A percentile compares a stretch with the other conserved stretches of the same genome.
Evolutionary conservation across 2,329 filamentous ascomycete species (phyloP).

Genomic region (Xylaria multiplex): DNA sequence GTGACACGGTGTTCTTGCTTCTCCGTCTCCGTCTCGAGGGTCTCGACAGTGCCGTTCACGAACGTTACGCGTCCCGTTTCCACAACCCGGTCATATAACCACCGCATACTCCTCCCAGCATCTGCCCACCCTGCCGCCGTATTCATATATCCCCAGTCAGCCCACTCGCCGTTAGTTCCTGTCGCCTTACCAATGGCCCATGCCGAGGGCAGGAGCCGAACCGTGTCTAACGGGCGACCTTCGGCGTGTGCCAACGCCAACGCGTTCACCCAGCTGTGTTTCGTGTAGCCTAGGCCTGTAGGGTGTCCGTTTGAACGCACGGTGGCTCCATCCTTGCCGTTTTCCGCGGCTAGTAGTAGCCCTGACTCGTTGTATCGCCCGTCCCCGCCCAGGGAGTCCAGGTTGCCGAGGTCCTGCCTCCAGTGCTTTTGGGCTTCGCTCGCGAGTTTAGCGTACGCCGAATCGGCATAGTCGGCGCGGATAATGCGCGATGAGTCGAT

Average conservation of each 20-base stretch:
- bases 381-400: conserved; percentile 66
- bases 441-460: conserved; percentile 79
- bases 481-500: conserved; percentile 73
- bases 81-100: conserved; percentile 65
- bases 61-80: conserved; percentile 66
- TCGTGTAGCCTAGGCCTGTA: conserved; percentile 67
- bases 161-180: conserved; percentile 63
- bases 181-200: conserved; percentile 58
- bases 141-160: conserved; percentile 79
- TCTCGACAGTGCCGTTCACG: conserved; percentile 59
- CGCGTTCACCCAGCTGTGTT: conserved; percentile 70
- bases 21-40: conserved; percentile 48
- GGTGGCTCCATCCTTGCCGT: conserved; percentile 30
- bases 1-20: conserved; percentile 53
- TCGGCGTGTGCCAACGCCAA: conserved; percentile 58
- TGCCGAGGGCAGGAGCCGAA: conserved; percentile 58
- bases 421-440: conserved; percentile 74
- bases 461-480: conserved; percentile 81
- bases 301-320: conserved; percentile 50
- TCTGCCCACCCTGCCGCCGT: conserved; percentile 81
- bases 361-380: conserved; percentile 78
- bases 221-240: conserved; percentile 50
- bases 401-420: conserved; percentile 66
- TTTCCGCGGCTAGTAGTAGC: conserved; percentile 70
- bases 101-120: conserved; percentile 75